Evolutionary conservation across 225 moss, liverwort and hornwort species (phyloP).

Genomic region (Takakia lepidozioides): DNA sequence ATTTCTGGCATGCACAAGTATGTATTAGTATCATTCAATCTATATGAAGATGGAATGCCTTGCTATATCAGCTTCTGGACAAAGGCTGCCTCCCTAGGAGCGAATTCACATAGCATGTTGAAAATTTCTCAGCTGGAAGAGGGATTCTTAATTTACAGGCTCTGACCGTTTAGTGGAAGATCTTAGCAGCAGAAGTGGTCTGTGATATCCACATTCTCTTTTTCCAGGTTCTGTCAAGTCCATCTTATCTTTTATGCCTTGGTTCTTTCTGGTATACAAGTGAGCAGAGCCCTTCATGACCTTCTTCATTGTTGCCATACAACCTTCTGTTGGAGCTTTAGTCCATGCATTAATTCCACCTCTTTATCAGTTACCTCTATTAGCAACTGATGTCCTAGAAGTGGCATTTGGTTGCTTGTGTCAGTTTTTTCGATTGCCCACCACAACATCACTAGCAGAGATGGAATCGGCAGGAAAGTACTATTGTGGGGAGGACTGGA

Average conservation of each 20-base stretch:
- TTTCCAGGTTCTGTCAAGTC: background rate
- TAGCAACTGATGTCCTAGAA: conserved; percentile 6
- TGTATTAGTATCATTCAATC: too few species aligned
- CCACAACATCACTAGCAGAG: conserved; percentile 43
- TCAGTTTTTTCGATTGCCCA: conserved; percentile 62
- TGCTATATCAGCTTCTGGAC: too few species aligned
- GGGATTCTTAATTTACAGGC: background rate
- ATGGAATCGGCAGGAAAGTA: conserved; percentile 53
- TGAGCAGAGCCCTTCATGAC: background rate
- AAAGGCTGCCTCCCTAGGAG: too few species aligned
- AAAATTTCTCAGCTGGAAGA: background rate
- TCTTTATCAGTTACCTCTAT: background rate
- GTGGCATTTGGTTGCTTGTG: conserved; percentile 11
- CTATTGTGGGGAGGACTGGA: conserved; percentile 56
- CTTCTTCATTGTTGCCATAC: background rate
- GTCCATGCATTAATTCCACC: background rate
- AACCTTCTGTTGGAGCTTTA: background rate
- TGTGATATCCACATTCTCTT: background rate
- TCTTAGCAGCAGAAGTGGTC: background rate
- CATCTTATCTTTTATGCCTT: too few species aligned
- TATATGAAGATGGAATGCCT: too few species aligned
- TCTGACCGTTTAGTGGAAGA: background rate
- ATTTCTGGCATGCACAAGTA: background rate
- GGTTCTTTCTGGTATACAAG: too few species aligned
- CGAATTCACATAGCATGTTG: too few species aligned